Conservation (phyloP, 768 basidiomycete genomes). For the Coprinellus micaceus region DNA sequence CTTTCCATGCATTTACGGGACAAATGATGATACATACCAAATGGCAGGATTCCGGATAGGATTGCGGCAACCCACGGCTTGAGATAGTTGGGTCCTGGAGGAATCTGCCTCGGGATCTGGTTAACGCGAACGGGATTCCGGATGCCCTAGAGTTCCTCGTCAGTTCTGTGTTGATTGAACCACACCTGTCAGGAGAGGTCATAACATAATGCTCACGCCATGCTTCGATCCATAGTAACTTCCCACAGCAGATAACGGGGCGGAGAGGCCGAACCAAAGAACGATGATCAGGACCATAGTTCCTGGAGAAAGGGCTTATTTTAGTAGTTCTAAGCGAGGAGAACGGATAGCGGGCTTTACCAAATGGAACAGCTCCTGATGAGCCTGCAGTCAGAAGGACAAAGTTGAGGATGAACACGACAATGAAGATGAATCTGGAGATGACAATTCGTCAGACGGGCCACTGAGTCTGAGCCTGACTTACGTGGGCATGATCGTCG, state of each 20-base stretch:
- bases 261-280: conserved; percentile 93
- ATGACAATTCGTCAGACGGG: too few relatives aligned
- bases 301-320: conserved; percentile 33
- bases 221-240: conserved; percentile 84
- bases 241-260: conserved; percentile 82
- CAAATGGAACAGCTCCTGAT: conserved; percentile 95
- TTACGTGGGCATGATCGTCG: conserved; percentile 84
- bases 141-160: conserved; percentile 49
- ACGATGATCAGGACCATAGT: conserved; percentile 82
- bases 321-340: too few relatives aligned
- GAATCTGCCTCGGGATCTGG: conserved; percentile 94
- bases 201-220: too few relatives aligned
- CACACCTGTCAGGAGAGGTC: too few relatives aligned
- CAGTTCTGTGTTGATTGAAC: too few relatives aligned
- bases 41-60: conserved; percentile 89
- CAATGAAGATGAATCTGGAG: conserved; percentile 68
- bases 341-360: too few relatives aligned
- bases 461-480: conserved; percentile 23
- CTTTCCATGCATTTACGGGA: too few relatives aligned
- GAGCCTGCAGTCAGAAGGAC: conserved; percentile 83
- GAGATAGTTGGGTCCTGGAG: conserved; percentile 81
- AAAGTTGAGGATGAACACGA: conserved; percentile 89
- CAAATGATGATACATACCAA: conserved; percentile 49
- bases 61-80: conserved; percentile 74
- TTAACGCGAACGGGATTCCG: conserved; percentile 86